These are phyloP conservation scores for Thymus quinquecostatus DNA, from an alignment of 257 asterid genomes.

Conservation along the genomic window DNA sequence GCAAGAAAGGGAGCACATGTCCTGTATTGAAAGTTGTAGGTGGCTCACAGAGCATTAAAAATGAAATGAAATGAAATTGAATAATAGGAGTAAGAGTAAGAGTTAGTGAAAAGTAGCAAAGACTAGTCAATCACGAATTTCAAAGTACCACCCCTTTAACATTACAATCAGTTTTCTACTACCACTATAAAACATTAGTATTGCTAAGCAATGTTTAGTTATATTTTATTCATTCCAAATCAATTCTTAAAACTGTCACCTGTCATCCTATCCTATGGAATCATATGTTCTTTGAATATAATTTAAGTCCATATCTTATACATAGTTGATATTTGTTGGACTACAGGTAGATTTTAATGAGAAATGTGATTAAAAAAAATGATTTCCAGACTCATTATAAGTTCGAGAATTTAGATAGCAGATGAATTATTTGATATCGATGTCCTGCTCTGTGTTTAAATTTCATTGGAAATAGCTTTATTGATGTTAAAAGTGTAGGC, in stretches of 20 bases:
- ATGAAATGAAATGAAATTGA: not conserved
- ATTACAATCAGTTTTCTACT: not conserved
- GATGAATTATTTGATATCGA: no score
- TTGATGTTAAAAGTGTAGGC: no score
- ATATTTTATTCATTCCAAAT: not conserved
- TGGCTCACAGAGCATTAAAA: slow-evolving; percentile 29
- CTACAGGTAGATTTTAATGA: no score
- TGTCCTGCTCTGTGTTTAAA: no score
- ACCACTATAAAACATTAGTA: no score
- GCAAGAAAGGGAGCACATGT: slow-evolving; percentile 29
- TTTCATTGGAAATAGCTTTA: no score
- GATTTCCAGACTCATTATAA: no score
- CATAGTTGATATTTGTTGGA: no score
- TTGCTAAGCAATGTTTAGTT: no score
- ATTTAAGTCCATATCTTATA: no score
- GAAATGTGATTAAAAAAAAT: no score
- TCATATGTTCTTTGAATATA: not conserved
- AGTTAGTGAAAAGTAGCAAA: slow-evolving; percentile 30
- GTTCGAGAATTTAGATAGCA: no score
- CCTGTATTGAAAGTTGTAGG: slow-evolving; percentile 31
- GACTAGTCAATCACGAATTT: slow-evolving; percentile 45
- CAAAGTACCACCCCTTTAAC: slow-evolving; percentile 25
- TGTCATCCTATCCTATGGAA: not conserved
- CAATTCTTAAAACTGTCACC: not conserved
- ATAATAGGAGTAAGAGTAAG: not conserved